Base-by-base conservation (phyloP, 2,329 filamentous ascomycete species). In the Rutstroemia sydowiana region DNA sequence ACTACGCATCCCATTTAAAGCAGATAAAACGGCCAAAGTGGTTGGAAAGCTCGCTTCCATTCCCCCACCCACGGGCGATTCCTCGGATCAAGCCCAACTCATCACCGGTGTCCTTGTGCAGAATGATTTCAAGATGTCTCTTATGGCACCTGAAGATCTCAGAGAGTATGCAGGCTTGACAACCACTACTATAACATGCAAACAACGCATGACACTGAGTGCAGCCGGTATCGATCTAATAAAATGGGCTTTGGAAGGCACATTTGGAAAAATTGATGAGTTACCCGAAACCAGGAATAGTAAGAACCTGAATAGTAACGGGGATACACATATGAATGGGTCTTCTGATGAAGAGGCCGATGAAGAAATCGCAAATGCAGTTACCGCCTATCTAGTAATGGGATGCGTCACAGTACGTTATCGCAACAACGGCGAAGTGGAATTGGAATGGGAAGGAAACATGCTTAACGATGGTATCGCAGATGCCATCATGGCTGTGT, bases 401-500 rank as follows among this genome's bases (percentile, higher is more conserved):
- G 92, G 90, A 57, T 93, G 87, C 68, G 83, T 96, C 26, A 81
- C 81, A 7, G 82, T 97, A n/a, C 80, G 84, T 18, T 90, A 93
- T 69, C 79, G 79, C 57, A 79, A 75, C 56, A 84, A 82, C 59
- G 87, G 91, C 51, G 85, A 93, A 65, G 80, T 96, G 5, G 90
- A 95, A 67, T 75, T 97, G 2, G 90, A 95, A 70, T 98, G 93
- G 93, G 92, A 97, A 68, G 93, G 91, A 53, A 98, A 97, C 67
- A 87, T 95, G 73, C 84, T 96, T 64, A 98, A 97, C 68, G 93
- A 98, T 65, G 88, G 90, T 55, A 95, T 98, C 63, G 93, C 93
- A n/a, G 93, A 98, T 69, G 90, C 93, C 14, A 87, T 97, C 50
- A 88, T 97, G 76, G 90, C 90, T 1, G 89, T 96, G 2, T 77